Evolutionary conservation across 2,329 filamentous ascomycete genomes (phyloP).

Genomic region (Colletotrichum plurivorum): DNA sequence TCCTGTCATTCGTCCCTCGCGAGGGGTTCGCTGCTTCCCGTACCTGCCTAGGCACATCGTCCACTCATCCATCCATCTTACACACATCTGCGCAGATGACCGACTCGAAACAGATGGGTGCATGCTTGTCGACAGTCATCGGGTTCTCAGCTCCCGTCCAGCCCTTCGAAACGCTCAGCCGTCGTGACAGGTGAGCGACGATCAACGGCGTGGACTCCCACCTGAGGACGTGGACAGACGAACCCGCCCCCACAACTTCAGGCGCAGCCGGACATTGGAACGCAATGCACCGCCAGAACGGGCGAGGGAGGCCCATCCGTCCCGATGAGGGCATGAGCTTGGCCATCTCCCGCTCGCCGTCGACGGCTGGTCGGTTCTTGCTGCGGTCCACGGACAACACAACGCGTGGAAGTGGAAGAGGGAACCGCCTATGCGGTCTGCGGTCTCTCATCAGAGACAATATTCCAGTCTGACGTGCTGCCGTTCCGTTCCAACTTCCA

Average conservation of each 20-base stretch:
- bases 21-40: slow-evolving; percentile 14
- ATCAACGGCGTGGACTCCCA: slow-evolving; percentile 34
- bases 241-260: slow-evolving; percentile 36
- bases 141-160: not conserved
- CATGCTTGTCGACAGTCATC: slow-evolving; percentile 11
- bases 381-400: not conserved
- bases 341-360: slow-evolving; percentile 33
- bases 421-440: slow-evolving; percentile 3
- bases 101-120: slow-evolving; percentile 18
- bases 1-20: slow-evolving; percentile 20
- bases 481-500: slow-evolving; percentile 26
- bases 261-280: slow-evolving; percentile 38
- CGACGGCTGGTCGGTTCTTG: not conserved
- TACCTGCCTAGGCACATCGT: not conserved
- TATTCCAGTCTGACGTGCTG: slow-evolving; percentile 16
- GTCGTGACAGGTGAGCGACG: slow-evolving; percentile 32
- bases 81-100: slow-evolving; percentile 12
- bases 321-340: slow-evolving; percentile 24
- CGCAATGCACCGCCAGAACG: slow-evolving; percentile 27
- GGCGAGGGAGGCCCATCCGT: not conserved
- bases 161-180: not conserved
- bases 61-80: too few species aligned
- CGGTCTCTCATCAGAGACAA: slow-evolving; percentile 24
- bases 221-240: slow-evolving; percentile 33
- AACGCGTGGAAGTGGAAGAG: not conserved